Evolutionary conservation across 257 asterid species (phyloP).

Genomic region (Fraxinus cuspidata): DNA sequence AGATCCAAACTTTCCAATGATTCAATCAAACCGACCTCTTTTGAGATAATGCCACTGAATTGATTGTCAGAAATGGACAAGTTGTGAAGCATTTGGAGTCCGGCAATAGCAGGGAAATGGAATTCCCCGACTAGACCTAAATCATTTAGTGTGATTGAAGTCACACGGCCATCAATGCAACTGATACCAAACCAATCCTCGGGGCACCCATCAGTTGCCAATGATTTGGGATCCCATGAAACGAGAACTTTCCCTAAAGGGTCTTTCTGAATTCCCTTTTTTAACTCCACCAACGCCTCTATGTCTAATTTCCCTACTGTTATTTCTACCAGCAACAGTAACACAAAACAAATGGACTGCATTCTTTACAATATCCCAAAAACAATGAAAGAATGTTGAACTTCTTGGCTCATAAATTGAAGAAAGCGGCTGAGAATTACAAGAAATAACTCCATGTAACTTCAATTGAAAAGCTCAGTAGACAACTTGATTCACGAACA

Average conservation of each 20-base stretch:
- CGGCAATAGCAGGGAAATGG: constrained; percentile 50
- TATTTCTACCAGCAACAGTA: constrained; percentile 44
- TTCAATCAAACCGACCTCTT: constrained; percentile 49
- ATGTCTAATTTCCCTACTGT: constrained; percentile 53
- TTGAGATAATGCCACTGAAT: constrained; percentile 55
- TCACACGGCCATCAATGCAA: constrained; percentile 60
- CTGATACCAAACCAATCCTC: constrained; percentile 64
- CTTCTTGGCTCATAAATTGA: not conserved
- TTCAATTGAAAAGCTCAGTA: constrained; percentile 2
- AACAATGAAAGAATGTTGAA: not conserved
- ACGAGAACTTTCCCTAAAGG: constrained; percentile 49
- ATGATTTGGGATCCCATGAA: constrained; percentile 82
- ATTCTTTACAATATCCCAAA: constrained; percentile 31
- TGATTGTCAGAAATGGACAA: constrained; percentile 60
- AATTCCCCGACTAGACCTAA: constrained; percentile 64
- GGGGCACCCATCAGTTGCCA: constrained; percentile 77
- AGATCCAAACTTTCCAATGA: constrained; percentile 58
- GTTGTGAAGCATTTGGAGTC: constrained; percentile 61
- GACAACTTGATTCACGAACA: constrained; percentile 6
- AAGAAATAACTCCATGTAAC: constrained; percentile 2
- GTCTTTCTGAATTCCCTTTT: constrained; percentile 62
- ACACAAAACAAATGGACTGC: constrained; percentile 46
- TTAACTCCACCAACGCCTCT: constrained; percentile 60
- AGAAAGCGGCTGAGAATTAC: not conserved
- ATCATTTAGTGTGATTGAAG: constrained; percentile 54